phyloP scores from a whole-genome alignment of 345 rosid genomes.

The Moringa oleifera region DNA sequence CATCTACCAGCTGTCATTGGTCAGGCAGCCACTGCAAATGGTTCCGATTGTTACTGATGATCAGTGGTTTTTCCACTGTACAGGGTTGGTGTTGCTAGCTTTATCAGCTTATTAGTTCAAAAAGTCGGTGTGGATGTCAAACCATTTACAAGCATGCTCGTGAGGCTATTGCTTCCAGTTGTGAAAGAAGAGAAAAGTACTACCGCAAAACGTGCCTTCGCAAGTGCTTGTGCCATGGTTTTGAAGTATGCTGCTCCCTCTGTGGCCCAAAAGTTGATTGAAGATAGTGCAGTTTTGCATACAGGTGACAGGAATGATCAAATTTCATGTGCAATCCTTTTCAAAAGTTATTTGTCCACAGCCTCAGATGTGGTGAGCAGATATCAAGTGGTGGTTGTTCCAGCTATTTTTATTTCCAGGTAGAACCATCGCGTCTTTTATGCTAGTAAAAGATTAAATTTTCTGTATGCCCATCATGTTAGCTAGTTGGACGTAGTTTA shows the following conservation, averaged over 20 bases:
- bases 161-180: conserved; percentile 70
- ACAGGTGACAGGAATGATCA: conserved; percentile 75
- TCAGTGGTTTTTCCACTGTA: conserved; percentile 2
- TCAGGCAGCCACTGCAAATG: too few species aligned
- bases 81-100: conserved; percentile 97
- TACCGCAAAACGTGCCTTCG: conserved; percentile 84
- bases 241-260: conserved; percentile 68
- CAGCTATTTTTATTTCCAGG: conserved; percentile 89
- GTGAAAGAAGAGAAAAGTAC: conserved; percentile 79
- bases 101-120: conserved; percentile 73
- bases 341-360: conserved; percentile 69
- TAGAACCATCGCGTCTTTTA: conserved; percentile 16
- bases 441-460: not conserved
- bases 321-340: conserved; percentile 73
- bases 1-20: too few species aligned
- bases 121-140: conserved; percentile 73
- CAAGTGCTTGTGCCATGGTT: conserved; percentile 75
- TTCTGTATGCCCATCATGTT: not conserved
- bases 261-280: conserved; percentile 73
- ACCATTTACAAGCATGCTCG: conserved; percentile 62
- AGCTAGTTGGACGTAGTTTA: not conserved
- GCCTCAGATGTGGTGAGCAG: conserved; percentile 77
- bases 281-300: conserved; percentile 79
- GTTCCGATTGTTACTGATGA: not conserved
- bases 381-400: conserved; percentile 61